These are phyloP conservation scores for Acanthamoeba healyi DNA, from an alignment of 208 protist species.

Conservation along the genomic window DNA sequence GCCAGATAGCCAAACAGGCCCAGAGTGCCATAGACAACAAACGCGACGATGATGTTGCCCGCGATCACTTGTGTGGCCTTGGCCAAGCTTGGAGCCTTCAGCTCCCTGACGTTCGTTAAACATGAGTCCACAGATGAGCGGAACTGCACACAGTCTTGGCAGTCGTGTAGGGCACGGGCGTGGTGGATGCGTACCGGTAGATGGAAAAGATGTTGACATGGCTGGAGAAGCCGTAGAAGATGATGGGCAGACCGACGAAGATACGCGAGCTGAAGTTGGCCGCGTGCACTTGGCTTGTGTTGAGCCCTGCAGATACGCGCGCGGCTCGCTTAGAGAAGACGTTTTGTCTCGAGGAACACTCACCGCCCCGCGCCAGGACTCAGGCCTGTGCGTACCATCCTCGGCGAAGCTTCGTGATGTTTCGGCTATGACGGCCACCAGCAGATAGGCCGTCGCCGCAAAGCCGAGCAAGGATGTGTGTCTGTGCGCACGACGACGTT, in stretches of 20 bases:
- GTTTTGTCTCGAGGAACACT: no score
- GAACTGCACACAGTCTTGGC: no score
- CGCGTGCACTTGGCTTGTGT: not conserved
- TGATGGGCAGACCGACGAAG: slow-evolving; percentile 58
- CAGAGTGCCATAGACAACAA: slow-evolving; percentile 34
- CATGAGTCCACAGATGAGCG: no score
- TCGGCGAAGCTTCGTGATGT: not conserved
- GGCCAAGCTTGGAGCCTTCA: not conserved
- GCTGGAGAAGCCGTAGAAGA: slow-evolving; percentile 54
- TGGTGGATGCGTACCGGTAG: not conserved
- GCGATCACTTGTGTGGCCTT: not conserved
- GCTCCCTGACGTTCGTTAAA: not conserved
- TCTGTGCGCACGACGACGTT: not conserved
- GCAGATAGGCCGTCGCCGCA: slow-evolving; percentile 14
- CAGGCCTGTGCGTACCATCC: not conserved
- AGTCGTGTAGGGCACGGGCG: no score
- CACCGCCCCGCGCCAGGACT: no score
- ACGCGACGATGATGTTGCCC: slow-evolving; percentile 37
- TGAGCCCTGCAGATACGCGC: no score
- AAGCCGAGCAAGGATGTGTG: slow-evolving; percentile 16
- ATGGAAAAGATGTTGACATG: slow-evolving; percentile 66
- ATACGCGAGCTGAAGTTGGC: slow-evolving; percentile 27
- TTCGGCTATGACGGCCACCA: slow-evolving; percentile 7
- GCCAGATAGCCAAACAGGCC: slow-evolving; percentile 57
- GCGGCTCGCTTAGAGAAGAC: no score